These are phyloP conservation scores for Teunomyces barrocoloradensis DNA, from an alignment of 805 yeast species.

Conservation along the genomic window DNA sequence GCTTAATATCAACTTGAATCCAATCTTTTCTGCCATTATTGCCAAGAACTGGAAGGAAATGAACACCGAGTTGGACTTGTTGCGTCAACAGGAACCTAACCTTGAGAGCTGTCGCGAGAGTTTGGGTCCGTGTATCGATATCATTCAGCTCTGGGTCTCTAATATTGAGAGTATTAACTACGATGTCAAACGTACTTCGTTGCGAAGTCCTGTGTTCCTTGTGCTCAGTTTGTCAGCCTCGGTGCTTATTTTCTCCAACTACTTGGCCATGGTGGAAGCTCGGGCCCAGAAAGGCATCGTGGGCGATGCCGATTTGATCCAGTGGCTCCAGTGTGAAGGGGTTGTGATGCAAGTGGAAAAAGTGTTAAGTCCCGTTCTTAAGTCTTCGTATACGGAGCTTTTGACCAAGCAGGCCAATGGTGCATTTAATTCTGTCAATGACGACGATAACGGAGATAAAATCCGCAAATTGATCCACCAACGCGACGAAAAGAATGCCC, in stretches of 20 bases:
- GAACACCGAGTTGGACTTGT: conserved; percentile 49
- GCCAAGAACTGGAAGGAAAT: conserved; percentile 65
- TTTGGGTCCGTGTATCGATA: conserved; percentile 41
- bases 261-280: conserved; percentile 53
- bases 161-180: conserved; percentile 53
- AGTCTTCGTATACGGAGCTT: conserved; percentile 55
- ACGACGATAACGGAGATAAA: conserved; percentile 8
- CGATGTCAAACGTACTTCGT: conserved; percentile 64
- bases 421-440: conserved; percentile 41
- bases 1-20: conserved; percentile 58
- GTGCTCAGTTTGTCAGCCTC: conserved; percentile 68
- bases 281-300: conserved; percentile 13
- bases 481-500: conserved; percentile 26
- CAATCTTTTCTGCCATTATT: conserved; percentile 60
- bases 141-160: conserved; percentile 69
- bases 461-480: conserved; percentile 9
- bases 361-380: conserved; percentile 51
- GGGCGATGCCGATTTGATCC: conserved; percentile 15
- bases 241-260: conserved; percentile 60
- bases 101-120: conserved; percentile 38
- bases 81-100: conserved; percentile 58
- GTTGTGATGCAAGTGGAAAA: conserved; percentile 60
- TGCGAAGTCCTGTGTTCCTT: conserved; percentile 74
- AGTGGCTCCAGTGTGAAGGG: conserved; percentile 62
- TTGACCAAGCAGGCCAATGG: conserved; percentile 59